Percentiles rank a stretch among this genome's conserved stretches.
These are phyloP conservation scores for Physcia stellaris DNA, from an alignment of 495 filamentous ascomycete species.

Conservation along the genomic window DNA sequence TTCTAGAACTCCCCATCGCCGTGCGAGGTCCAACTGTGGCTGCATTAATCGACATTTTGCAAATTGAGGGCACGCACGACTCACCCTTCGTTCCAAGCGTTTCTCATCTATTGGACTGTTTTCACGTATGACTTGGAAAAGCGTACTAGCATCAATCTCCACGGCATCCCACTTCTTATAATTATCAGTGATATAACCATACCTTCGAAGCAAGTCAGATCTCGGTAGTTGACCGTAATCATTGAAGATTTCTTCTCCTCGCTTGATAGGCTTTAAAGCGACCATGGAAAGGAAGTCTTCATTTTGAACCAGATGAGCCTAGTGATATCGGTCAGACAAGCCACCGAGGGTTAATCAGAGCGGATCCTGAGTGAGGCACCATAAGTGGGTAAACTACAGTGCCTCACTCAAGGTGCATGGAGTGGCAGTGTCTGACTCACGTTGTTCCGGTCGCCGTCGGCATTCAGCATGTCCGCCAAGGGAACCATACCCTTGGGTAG, in stretches of 20 bases:
- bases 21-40: conserved; percentile 6
- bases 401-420: neutral
- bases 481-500: conserved; percentile 76
- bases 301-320: conserved; percentile 58
- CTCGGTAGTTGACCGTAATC: conserved; percentile 79
- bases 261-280: conserved; percentile 46
- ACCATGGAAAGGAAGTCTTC: conserved; percentile 51
- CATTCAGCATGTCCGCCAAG: conserved; percentile 85
- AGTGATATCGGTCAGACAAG: neutral
- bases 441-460: conserved; percentile 66
- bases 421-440: conserved; percentile 26
- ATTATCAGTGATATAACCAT: conserved; percentile 72
- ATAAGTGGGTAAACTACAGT: too few species aligned
- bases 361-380: too few species aligned
- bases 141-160: conserved; percentile 48
- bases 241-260: conserved; percentile 68
- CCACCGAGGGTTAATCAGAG: too few species aligned
- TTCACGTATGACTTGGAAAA: conserved; percentile 35
- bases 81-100: too few species aligned
- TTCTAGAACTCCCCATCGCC: conserved; percentile 12
- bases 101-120: too few species aligned
- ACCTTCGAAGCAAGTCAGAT: conserved; percentile 70
- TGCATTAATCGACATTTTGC: conserved; percentile 9
- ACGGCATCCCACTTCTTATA: conserved; percentile 72
- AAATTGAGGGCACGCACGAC: conserved; percentile 22